Percentiles rank a stretch among this genome's conserved stretches.
These are phyloP conservation scores for Ophiocordyceps australis DNA, from an alignment of 2,329 filamentous ascomycete species.

Conservation along the genomic window DNA sequence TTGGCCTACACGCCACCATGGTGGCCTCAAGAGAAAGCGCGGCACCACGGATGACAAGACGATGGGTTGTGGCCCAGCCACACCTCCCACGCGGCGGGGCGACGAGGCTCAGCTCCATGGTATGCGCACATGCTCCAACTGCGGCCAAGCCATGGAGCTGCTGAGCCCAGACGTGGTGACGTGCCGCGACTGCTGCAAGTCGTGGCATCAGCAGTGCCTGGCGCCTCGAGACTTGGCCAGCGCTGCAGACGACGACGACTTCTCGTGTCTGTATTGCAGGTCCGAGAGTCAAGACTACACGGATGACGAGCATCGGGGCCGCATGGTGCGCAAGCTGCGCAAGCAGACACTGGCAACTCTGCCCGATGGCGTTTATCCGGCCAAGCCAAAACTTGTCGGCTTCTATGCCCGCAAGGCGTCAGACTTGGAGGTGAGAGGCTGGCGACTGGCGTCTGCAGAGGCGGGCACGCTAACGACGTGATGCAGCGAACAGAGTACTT, in stretches of 20 bases:
- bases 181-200: slow-evolving; percentile 7
- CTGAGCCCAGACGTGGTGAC: slow-evolving; percentile 3
- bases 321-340: slow-evolving; percentile 13
- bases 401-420: slow-evolving; percentile 17
- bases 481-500: slow-evolving; percentile 20
- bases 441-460: too few relatives aligned
- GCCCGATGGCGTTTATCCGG: slow-evolving; percentile 12
- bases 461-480: not conserved
- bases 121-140: slow-evolving; percentile 5
- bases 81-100: too few relatives aligned
- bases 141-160: slow-evolving; percentile 2
- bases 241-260: slow-evolving; percentile 1
- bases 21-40: slow-evolving; percentile 12
- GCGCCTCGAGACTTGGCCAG: slow-evolving; percentile 2
- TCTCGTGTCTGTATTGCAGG: slow-evolving; percentile 6
- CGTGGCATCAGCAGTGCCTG: slow-evolving; percentile 10
- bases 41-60: slow-evolving; percentile 3
- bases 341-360: slow-evolving; percentile 13
- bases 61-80: too few relatives aligned
- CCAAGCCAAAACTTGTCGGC: slow-evolving; percentile 18
- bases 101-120: too few relatives aligned
- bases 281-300: slow-evolving; percentile 2
- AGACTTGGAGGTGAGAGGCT: slow-evolving; percentile 12
- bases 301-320: slow-evolving; percentile 5
- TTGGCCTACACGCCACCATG: not conserved